Base-by-base conservation (phyloP, 2,329 filamentous ascomycete genomes). In the Aspergillus phoenicis region DNA sequence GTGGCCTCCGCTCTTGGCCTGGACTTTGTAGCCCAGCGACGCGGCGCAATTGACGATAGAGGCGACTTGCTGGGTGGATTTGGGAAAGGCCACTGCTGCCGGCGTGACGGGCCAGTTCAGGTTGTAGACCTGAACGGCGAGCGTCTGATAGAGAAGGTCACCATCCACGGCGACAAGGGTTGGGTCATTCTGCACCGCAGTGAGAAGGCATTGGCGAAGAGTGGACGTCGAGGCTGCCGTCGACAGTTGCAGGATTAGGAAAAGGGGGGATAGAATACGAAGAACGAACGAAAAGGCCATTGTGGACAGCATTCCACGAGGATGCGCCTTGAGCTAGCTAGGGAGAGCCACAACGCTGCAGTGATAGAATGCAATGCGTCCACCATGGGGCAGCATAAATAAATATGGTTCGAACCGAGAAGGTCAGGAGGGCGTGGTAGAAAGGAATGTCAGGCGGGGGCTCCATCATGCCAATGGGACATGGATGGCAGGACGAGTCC, bases 1-100 rank as follows among this genome's bases (percentile, higher is more conserved):
- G 66, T 86, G 84, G 0, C 84, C 84, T 11, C 84, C 84, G 39
- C 79, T 77, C 61, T 80, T 81, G 3, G 83, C 75, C 47, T 83
- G 82, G 2, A 86, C 81, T 52, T 83, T 81, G 26, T 83, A 71
- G 10, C 72, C 71, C 47, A 71, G 62, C 24, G 76, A 65, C 1
- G 69, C 68, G 1, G 81, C 83, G 59, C 82, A 85, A 45, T 71
- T 70, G 13, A 86, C 77, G 3, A 83, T 78, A 3, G 71, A 73
- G 5, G 80, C 71, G 15, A 85, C 75, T 8, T 84, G 77, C 5
- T 74, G 63, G 1, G 74, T 66, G 5, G 71, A 76, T 63, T 67
- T 57, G 1, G 77, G 77, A 43, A 71, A 70, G 0, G 71, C 72
- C 8, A 78, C 62, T 1, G 72, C 77, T 0, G 65, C 67, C 1